Evolutionary conservation across 164 flowering plant genomes (phyloP), one percentile per base, ranked within the genome.

Genomic region (Nymphaea colorata): DNA sequence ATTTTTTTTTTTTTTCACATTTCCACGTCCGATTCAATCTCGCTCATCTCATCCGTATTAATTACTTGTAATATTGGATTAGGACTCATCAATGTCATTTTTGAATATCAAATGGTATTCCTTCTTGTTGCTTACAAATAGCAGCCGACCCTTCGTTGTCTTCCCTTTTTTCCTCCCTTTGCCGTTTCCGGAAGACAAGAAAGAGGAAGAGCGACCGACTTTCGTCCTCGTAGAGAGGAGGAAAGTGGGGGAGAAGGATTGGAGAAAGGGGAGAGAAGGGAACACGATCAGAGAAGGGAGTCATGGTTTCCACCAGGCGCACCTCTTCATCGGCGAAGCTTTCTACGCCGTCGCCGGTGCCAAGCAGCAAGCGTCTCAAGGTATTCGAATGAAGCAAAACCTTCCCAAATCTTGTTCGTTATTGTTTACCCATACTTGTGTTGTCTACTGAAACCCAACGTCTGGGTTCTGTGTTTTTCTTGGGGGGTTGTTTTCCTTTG

Each of bases 261-360:
- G 67, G 44, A 2, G 57, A 47, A 66, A 43, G 43, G 36, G 44
- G 64, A 55, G 18, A 57, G 62, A 64, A 3, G 8, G 65, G 64
- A 47, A 41, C 53, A 67, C 2, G 55, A 68, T 57, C 67, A 60
- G 59, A 64, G 68, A 70, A 51, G 61, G 72, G 64, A 78, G 80
- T 66, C 78, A 89, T 89, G 98, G 98, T 87, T 65, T 85, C 96
- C 43, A 87, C 96, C 67, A 81, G 96, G 73, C 83, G 96, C 42
- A 89, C 89, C 79, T 91, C 93, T 84, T 87, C 93, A 76, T 82
- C 83, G 51, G 75, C 91, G 45, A 78, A 73, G 64, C 89, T 87
- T 3, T 66, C 80, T 15, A 44, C 44, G 41, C 41, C 76, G 16
- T 71, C 85, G 10, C 61, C 83, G 16, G 16, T 4, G 41, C 36